A percentile compares a stretch with the other conserved stretches of the same genome.
Evolutionary conservation across 148 eudicot species (phyloP).

Genomic region (Arbutus unedo): DNA sequence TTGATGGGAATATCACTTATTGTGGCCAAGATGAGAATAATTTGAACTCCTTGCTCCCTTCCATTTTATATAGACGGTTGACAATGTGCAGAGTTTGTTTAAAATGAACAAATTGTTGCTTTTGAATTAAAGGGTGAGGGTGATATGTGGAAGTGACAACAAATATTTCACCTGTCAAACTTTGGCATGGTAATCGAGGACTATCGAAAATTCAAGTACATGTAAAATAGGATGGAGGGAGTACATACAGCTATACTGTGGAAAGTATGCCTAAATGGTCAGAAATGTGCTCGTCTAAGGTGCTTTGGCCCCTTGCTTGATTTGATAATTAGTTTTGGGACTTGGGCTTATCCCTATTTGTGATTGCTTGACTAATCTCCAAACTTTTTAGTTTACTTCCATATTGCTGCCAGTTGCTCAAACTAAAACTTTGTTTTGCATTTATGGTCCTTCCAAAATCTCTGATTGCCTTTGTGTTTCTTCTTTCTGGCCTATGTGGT

Average conservation of each 20-base stretch:
- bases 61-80: not conserved
- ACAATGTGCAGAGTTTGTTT: not conserved
- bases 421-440: not conserved
- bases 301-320: constrained; percentile 6
- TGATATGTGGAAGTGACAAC: not conserved
- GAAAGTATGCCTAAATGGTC: not conserved
- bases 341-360: not conserved
- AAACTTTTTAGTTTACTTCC: not conserved
- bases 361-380: not conserved
- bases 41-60: not conserved
- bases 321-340: not conserved
- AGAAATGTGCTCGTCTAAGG: not conserved
- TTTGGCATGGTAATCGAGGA: not conserved
- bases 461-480: not conserved
- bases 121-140: not conserved
- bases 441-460: not conserved
- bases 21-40: not conserved
- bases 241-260: not conserved
- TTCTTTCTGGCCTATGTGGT: not conserved
- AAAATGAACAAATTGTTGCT: not conserved
- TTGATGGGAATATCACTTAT: not conserved
- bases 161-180: not conserved
- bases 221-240: not conserved
- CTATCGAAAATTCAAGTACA: not conserved
- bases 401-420: not conserved